These are phyloP conservation scores for Saxophila tyrrhenica DNA, from an alignment of 495 filamentous ascomycete species.

Conservation along the genomic window DNA sequence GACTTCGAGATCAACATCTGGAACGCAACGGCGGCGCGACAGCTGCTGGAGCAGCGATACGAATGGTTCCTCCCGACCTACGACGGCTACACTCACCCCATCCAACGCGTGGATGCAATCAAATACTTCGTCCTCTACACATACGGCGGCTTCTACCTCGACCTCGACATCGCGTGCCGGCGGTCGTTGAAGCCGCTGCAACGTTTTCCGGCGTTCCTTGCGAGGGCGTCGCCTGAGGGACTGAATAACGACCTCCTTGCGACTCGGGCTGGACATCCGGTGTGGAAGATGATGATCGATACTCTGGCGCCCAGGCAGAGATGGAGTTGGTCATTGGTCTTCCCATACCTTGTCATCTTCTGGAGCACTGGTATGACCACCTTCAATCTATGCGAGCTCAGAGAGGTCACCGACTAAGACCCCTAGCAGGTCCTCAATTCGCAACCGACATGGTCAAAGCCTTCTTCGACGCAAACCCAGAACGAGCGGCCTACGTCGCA, in stretches of 20 bases:
- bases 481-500: neutral
- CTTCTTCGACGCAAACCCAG: neutral
- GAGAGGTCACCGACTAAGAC: too few species aligned
- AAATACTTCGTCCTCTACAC: neutral
- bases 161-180: conserved; percentile 1
- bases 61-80: neutral
- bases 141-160: neutral
- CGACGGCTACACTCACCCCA: neutral
- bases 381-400: too few species aligned
- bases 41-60: neutral
- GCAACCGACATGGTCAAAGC: neutral
- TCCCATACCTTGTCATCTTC: neutral
- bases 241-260: conserved; percentile 1
- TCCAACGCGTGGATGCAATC: neutral
- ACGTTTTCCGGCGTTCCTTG: neutral
- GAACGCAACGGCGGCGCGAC: neutral
- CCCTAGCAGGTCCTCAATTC: too few species aligned
- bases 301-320: neutral
- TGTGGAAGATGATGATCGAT: neutral
- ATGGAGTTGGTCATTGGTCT: neutral
- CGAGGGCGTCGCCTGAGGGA: neutral
- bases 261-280: neutral
- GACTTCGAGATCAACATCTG: neutral
- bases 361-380: neutral
- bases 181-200: neutral